phyloP scores from a whole-genome alignment of 331 rosid species.

The Cucumis variabilis region DNA sequence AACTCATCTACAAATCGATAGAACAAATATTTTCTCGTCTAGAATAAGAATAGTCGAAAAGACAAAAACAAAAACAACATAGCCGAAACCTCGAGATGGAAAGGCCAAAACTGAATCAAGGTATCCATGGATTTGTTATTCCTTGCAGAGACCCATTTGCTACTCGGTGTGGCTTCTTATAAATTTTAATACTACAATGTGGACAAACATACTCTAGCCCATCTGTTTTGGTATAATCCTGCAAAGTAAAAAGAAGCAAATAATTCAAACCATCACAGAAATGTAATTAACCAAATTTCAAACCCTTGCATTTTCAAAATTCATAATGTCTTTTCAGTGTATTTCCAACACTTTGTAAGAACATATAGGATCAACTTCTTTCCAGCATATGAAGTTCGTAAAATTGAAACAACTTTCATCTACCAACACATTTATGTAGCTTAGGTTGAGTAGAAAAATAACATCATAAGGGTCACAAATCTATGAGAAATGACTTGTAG shows the following conservation, averaged over 20 bases:
- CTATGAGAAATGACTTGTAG: conserved; percentile 26
- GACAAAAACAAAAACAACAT: neutral
- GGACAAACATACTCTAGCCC: conserved; percentile 98
- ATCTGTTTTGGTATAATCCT: conserved; percentile 88
- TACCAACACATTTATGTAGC: neutral
- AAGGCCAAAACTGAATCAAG: conserved; percentile 57
- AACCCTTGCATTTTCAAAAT: neutral
- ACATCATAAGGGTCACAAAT: conserved; percentile 18
- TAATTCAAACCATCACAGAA: neutral
- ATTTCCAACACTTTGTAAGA: conserved; percentile 94
- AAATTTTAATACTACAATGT: conserved; percentile 90
- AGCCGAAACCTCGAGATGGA: neutral
- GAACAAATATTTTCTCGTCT: neutral
- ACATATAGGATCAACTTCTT: conserved; percentile 25
- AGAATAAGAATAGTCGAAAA: conserved; percentile 7
- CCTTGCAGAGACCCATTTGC: conserved; percentile 84
- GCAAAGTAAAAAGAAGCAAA: conserved; percentile 38
- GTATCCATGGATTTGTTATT: conserved; percentile 58
- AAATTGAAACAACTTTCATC: neutral
- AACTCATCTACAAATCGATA: conserved; percentile 14
- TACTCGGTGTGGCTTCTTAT: conserved; percentile 91
- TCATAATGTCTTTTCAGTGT: conserved; percentile 97
- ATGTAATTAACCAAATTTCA: neutral
- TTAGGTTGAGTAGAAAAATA: neutral
- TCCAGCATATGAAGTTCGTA: conserved; percentile 4